Evolutionary conservation across 495 filamentous ascomycete species (phyloP), one percentile per base, ranked within the genome.

Genomic region (Lentithecium fluviatile): DNA sequence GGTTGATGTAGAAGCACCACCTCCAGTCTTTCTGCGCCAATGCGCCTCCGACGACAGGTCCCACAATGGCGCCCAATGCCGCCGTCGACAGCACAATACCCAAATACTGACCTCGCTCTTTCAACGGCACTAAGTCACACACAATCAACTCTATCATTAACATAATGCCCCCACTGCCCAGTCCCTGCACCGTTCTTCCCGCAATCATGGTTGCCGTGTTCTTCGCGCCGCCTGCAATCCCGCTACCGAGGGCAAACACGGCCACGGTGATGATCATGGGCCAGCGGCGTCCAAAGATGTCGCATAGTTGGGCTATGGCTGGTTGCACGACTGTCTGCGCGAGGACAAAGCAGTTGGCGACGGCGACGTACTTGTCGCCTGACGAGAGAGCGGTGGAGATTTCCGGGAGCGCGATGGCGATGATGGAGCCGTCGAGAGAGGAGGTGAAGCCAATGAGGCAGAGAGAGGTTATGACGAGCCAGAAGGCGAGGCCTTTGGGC

Each of bases 161-260:
- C 17, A 65, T 64, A 29, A 78, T 67, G 1, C 73, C 76, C 6
- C 70, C 74, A 13, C 59, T 61, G 0, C 74, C 75, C 11, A 74
- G 52, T 0, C 76, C 76, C 59, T 78, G 76, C 29, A 77, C 50
- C 0, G 67, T 46, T 13, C 76, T 71, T 8, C 74, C 76, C 17
- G 60, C 70, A 32, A 78, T 58, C 38, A 72, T 47, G 36, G 51
- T 53, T 10, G 21, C 36, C 5, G 57, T 51, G 8, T 42, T 52
- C 5, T 56, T 51, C 8, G 69, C 52, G 6, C 50, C 43, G 7
- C 69, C 70, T 23, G 57, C 48, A 34, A 71, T 59, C 10, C 54
- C 61, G 50, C 60, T 67, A 15, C 66, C 70, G 11, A 72, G 17
- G 2, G 56, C 48, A 42, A 70, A 72, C 21, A 68, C 24, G 17